phyloP scores from a whole-genome alignment of 768 basidiomycete species.

The Gloeostereum incarnatum region DNA sequence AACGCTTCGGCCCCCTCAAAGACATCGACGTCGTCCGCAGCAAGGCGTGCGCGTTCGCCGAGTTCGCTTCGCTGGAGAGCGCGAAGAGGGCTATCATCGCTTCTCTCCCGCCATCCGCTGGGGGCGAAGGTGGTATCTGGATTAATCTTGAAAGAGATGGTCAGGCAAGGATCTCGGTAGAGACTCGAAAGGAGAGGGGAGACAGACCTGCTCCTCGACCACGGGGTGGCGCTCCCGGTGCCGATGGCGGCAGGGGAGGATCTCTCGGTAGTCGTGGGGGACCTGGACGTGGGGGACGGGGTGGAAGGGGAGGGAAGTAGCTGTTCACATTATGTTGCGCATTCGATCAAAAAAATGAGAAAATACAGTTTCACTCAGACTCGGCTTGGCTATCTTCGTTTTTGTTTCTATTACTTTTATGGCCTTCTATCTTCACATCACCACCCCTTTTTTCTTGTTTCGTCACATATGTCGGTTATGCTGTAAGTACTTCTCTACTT shows the following conservation, averaged over 20 bases:
- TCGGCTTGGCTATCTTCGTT: too few relatives aligned
- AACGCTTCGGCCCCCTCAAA: conserved; percentile 74
- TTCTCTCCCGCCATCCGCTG: conserved; percentile 53
- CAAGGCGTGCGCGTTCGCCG: conserved; percentile 93
- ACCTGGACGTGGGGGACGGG: conserved; percentile 1
- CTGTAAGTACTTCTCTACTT: too few relatives aligned
- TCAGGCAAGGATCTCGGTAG: conserved; percentile 58
- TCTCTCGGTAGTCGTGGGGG: conserved; percentile 7
- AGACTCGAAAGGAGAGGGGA: conserved; percentile 86
- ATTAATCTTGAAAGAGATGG: conserved; percentile 51
- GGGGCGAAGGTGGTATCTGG: conserved; percentile 86
- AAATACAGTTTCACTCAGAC: too few relatives aligned
- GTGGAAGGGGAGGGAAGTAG: conserved; percentile 7
- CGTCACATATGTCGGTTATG: too few relatives aligned
- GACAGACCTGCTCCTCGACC: conserved; percentile 63
- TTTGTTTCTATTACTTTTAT: too few relatives aligned
- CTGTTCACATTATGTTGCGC: too few relatives aligned
- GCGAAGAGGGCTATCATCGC: conserved; percentile 83
- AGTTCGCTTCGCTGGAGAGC: conserved; percentile 68
- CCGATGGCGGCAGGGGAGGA: conserved; percentile 17
- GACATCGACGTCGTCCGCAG: conserved; percentile 81
- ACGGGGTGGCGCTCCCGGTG: conserved; percentile 50
- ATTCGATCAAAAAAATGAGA: too few relatives aligned
- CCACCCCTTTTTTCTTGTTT: too few relatives aligned
- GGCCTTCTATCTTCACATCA: too few relatives aligned